These are phyloP conservation scores for Hypoxylon fragiforme DNA, from an alignment of 495 filamentous ascomycete species.

Conservation along the genomic window DNA sequence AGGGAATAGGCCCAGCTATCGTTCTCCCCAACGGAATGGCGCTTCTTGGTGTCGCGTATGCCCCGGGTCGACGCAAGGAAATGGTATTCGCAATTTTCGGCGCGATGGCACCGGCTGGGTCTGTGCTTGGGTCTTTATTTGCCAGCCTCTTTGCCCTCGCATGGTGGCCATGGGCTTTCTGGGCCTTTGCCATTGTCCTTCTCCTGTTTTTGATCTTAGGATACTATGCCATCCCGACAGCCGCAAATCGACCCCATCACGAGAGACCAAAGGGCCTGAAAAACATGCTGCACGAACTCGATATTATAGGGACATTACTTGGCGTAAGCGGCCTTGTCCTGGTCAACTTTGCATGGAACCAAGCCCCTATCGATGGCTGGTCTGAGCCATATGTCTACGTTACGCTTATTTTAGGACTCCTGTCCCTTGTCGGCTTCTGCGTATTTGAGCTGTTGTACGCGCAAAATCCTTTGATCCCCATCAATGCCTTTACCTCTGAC, in stretches of 20 bases:
- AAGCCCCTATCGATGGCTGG: slow-evolving; percentile 64
- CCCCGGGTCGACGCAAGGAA: slow-evolving; percentile 58
- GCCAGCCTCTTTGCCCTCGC: slow-evolving; percentile 55
- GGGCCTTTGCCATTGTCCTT: slow-evolving; percentile 56
- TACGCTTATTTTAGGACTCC: slow-evolving; percentile 58
- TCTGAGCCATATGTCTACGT: slow-evolving; percentile 53
- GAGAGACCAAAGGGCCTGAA: slow-evolving; percentile 22
- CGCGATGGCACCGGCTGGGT: slow-evolving; percentile 61
- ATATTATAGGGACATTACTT: slow-evolving; percentile 51
- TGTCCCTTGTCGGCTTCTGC: slow-evolving; percentile 55
- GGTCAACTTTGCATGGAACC: slow-evolving; percentile 65
- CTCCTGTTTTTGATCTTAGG: slow-evolving; percentile 45
- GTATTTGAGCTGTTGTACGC: slow-evolving; percentile 51
- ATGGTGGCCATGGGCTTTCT: slow-evolving; percentile 73
- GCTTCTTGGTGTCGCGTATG: slow-evolving; percentile 61
- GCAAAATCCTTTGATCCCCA: slow-evolving; percentile 57
- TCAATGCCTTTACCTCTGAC: slow-evolving; percentile 52
- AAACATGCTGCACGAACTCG: slow-evolving; percentile 41
- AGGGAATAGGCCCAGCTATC: slow-evolving; percentile 65
- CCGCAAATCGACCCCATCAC: slow-evolving; percentile 29
- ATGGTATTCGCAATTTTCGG: slow-evolving; percentile 69
- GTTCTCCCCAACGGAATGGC: slow-evolving; percentile 65
- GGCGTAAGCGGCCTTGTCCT: slow-evolving; percentile 62
- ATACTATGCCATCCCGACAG: slow-evolving; percentile 52
- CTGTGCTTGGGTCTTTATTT: slow-evolving; percentile 54